A percentile compares a stretch with the other conserved stretches of the same genome.
These are phyloP conservation scores for Jackrogersella multiformis DNA, from an alignment of 495 filamentous ascomycete genomes.

Conservation along the genomic window DNA sequence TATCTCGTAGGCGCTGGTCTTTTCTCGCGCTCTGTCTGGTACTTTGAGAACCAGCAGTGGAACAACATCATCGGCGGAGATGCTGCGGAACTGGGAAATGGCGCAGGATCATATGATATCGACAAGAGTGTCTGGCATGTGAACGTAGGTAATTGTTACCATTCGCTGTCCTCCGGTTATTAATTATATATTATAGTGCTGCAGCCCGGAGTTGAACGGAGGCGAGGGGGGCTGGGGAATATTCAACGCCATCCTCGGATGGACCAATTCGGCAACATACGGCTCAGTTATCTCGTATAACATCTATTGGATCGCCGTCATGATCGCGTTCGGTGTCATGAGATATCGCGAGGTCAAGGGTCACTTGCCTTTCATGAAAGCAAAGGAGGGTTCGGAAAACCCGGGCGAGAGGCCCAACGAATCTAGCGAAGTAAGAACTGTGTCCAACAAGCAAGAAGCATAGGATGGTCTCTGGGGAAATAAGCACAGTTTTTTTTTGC, in stretches of 20 bases:
- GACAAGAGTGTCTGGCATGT: constrained; percentile 88
- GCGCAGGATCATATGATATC: constrained; percentile 90
- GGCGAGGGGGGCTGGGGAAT: constrained; percentile 94
- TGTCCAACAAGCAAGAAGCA: not conserved
- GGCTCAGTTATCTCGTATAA: constrained; percentile 88
- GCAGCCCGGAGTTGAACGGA: constrained; percentile 69
- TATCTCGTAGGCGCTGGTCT: constrained; percentile 89
- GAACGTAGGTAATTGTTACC: constrained; percentile 65
- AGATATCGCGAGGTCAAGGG: constrained; percentile 73
- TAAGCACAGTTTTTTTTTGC: not conserved
- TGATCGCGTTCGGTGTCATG: constrained; percentile 67
- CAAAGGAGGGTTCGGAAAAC: constrained; percentile 31
- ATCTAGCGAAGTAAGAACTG: constrained; percentile 4
- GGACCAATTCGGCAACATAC: constrained; percentile 89
- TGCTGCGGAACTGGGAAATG: constrained; percentile 75
- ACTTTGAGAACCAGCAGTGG: constrained; percentile 72
- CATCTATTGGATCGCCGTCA: constrained; percentile 81
- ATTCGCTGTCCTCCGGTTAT: not conserved
- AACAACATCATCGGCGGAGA: constrained; percentile 75
- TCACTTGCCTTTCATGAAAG: constrained; percentile 68
- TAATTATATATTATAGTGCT: constrained; percentile 64
- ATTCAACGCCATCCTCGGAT: constrained; percentile 85
- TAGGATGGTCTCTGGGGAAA: constrained; percentile 3
- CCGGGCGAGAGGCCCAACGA: not conserved
- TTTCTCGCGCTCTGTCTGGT: constrained; percentile 80